A percentile compares a stretch with the other conserved stretches of the same genome.
Conservation (phyloP, 352 stramenopile genomes). For the Phytopythium montanum region DNA sequence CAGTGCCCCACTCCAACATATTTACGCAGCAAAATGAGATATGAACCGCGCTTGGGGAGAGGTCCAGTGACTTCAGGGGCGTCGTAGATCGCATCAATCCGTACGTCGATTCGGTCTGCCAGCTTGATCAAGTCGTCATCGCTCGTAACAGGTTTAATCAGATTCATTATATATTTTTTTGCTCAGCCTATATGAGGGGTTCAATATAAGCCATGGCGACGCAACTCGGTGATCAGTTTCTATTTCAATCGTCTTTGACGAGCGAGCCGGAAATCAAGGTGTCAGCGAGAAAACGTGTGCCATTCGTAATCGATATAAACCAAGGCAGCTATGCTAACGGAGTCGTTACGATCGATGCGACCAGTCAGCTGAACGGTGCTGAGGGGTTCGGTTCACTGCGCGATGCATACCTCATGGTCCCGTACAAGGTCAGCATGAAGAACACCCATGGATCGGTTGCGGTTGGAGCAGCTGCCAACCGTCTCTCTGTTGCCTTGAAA, state of each 20-base stretch:
- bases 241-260: neutral
- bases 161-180: constrained; percentile 1
- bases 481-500: constrained; percentile 18
- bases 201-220: neutral
- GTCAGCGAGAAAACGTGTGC: neutral
- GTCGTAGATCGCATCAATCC: neutral
- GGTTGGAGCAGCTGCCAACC: constrained; percentile 11
- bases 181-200: neutral
- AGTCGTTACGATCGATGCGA: constrained; percentile 12
- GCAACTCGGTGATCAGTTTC: neutral
- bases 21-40: constrained; percentile 7
- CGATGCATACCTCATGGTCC: constrained; percentile 12
- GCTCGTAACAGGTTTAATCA: neutral
- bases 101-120: neutral
- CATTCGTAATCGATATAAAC: constrained; percentile 10
- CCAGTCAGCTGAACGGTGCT: constrained; percentile 9
- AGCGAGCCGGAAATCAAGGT: neutral
- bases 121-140: constrained; percentile 1
- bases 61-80: constrained; percentile 6
- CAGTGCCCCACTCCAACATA: constrained; percentile 14
- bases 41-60: constrained; percentile 7
- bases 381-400: constrained; percentile 10
- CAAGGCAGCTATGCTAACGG: constrained; percentile 9
- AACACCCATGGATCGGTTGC: constrained; percentile 1
- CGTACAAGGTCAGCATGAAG: constrained; percentile 12